These are phyloP conservation scores for Eutypa lata DNA, from an alignment of 2,329 filamentous ascomycete genomes.

Conservation along the genomic window DNA sequence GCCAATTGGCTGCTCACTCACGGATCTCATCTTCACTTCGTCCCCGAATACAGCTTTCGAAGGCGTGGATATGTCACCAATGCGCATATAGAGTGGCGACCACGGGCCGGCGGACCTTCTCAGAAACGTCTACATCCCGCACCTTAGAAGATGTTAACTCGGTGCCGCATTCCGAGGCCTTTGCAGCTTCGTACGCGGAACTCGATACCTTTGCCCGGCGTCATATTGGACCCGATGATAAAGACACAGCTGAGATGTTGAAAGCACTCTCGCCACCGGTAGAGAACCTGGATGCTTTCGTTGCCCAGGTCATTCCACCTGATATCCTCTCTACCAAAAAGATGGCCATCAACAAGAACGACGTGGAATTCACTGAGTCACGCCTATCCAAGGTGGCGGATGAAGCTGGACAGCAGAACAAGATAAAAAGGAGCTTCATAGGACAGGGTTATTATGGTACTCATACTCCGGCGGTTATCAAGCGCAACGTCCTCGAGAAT, in stretches of 20 bases:
- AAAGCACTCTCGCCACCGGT: slow-evolving; percentile 72
- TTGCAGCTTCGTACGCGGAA: slow-evolving; percentile 19
- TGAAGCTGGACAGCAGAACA: too few species aligned
- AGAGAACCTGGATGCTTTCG: slow-evolving; percentile 74
- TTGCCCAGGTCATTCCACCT: slow-evolving; percentile 76
- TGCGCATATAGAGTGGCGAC: slow-evolving; percentile 12
- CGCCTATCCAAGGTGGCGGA: too few species aligned
- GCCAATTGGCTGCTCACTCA: slow-evolving; percentile 24
- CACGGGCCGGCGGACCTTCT: slow-evolving; percentile 13
- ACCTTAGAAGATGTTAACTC: slow-evolving; percentile 12
- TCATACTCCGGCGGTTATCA: slow-evolving; percentile 84
- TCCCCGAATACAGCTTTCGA: slow-evolving; percentile 12
- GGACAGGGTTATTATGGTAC: slow-evolving; percentile 87
- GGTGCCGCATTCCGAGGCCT: slow-evolving; percentile 15
- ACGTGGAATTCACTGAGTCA: slow-evolving; percentile 55
- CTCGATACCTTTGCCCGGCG: slow-evolving; percentile 71
- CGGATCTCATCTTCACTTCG: slow-evolving; percentile 17
- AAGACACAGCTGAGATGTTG: slow-evolving; percentile 74
- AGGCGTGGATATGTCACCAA: slow-evolving; percentile 18
- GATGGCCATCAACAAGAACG: slow-evolving; percentile 52
- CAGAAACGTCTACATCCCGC: slow-evolving; percentile 6
- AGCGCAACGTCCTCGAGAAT: slow-evolving; percentile 87
- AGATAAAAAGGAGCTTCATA: slow-evolving; percentile 63
- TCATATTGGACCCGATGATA: slow-evolving; percentile 80
- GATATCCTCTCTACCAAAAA: slow-evolving; percentile 70